phyloP scores from a whole-genome alignment of 2,329 filamentous ascomycete species.

The Eutypa lata region DNA sequence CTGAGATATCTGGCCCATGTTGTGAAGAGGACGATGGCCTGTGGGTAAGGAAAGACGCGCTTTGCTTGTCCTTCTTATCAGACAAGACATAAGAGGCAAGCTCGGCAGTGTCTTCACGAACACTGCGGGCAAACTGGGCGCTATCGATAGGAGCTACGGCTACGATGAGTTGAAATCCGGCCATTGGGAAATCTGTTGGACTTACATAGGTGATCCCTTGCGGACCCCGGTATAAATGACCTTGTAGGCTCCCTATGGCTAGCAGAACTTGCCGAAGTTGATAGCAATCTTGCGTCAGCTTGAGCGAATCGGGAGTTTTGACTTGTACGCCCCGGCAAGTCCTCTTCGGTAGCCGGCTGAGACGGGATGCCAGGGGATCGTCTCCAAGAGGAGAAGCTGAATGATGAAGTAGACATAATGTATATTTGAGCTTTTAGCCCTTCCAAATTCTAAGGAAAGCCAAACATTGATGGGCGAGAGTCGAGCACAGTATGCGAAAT shows the following conservation, averaged over 20 bases:
- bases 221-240: slow-evolving; percentile 67
- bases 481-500: slow-evolving; percentile 4
- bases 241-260: slow-evolving; percentile 63
- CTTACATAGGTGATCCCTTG: slow-evolving; percentile 57
- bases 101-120: slow-evolving; percentile 84
- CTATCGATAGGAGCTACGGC: slow-evolving; percentile 57
- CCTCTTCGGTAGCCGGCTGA: slow-evolving; percentile 28
- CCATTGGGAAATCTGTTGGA: slow-evolving; percentile 3
- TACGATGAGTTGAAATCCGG: slow-evolving; percentile 10
- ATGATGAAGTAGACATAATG: slow-evolving; percentile 44
- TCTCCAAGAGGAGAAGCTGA: slow-evolving; percentile 48
- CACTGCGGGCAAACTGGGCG: slow-evolving; percentile 70
- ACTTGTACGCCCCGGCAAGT: slow-evolving; percentile 21
- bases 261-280: slow-evolving; percentile 34
- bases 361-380: slow-evolving; percentile 33
- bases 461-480: slow-evolving; percentile 9
- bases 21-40: slow-evolving; percentile 33
- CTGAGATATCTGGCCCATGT: slow-evolving; percentile 18
- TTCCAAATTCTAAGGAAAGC: slow-evolving; percentile 4
- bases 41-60: slow-evolving; percentile 43
- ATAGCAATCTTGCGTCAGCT: slow-evolving; percentile 23
- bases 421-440: slow-evolving; percentile 12
- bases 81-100: slow-evolving; percentile 79
- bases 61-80: slow-evolving; percentile 48
- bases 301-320: slow-evolving; percentile 12